A percentile compares a stretch with the other conserved stretches of the same genome.
These are phyloP conservation scores for Azolla pinnata DNA, from an alignment of 75 land plant genomes.

Conservation along the genomic window DNA sequence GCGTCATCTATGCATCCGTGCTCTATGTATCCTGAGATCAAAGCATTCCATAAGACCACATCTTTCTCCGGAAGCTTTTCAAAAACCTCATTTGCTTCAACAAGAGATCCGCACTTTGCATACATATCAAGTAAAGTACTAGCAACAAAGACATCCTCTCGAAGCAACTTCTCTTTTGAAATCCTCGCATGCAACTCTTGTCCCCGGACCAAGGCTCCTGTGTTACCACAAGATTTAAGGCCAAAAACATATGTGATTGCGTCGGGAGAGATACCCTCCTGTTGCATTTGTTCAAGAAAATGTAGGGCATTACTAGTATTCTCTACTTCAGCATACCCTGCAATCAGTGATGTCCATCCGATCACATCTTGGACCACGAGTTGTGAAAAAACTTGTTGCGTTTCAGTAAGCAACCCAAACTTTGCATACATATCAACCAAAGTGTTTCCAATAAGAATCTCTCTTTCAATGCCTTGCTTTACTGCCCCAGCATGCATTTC, in stretches of 20 bases:
- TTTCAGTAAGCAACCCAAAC: conserved; percentile 41
- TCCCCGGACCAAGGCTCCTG: conserved; percentile 15
- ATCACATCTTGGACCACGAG: conserved; percentile 6
- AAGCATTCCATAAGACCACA: conserved; percentile 23
- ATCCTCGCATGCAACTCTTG: conserved; percentile 10
- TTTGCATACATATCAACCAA: conserved; percentile 55
- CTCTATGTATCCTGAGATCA: conserved; percentile 8
- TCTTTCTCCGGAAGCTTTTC: conserved; percentile 12
- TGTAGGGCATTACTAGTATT: conserved; percentile 4
- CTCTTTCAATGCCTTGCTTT: conserved; percentile 23
- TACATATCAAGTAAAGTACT: conserved; percentile 18
- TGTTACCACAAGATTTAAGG: conserved; percentile 12
- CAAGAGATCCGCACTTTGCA: conserved; percentile 16
- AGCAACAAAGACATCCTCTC: conserved; percentile 4
- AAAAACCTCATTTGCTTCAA: conserved; percentile 13
- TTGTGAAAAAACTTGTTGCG: conserved; percentile 5
- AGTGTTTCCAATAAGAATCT: conserved; percentile 43
- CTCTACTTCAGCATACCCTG: conserved; percentile 16
- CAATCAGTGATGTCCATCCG: conserved; percentile 16
- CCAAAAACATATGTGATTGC: conserved; percentile 8
- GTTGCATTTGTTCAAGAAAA: conserved; percentile 1
- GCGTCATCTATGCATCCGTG: background rate
- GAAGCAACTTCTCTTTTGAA: conserved; percentile 7
- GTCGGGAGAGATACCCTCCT: conserved; percentile 7
- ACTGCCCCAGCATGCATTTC: conserved; percentile 25